A percentile compares a stretch with the other conserved stretches of the same genome.
Evolutionary conservation across 2,329 filamentous ascomycete species (phyloP).

Genomic region (Aspergillus quadrilineatus): DNA sequence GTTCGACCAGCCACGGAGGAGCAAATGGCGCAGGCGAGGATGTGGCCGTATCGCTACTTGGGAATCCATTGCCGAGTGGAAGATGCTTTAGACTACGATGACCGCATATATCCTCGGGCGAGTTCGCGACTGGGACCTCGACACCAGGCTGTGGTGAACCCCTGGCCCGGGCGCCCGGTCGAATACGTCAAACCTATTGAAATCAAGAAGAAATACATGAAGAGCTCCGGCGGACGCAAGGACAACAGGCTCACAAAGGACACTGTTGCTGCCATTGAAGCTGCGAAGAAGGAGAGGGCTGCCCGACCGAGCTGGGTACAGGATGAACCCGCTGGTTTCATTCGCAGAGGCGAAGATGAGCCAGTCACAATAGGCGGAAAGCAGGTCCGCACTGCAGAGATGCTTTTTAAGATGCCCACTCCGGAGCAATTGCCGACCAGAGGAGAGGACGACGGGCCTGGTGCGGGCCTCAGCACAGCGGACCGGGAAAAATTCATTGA

Average conservation of each 20-base stretch:
- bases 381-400: slow-evolving; percentile 69
- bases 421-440: slow-evolving; percentile 48
- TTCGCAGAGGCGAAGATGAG: slow-evolving; percentile 78
- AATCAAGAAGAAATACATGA: slow-evolving; percentile 72
- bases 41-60: slow-evolving; percentile 95
- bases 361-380: slow-evolving; percentile 62
- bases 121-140: slow-evolving; percentile 88
- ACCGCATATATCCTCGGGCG: slow-evolving; percentile 93
- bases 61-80: slow-evolving; percentile 94
- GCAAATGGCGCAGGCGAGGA: slow-evolving; percentile 85
- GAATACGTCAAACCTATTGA: slow-evolving; percentile 86
- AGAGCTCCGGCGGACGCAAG: slow-evolving; percentile 65
- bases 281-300: slow-evolving; percentile 74
- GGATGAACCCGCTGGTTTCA: slow-evolving; percentile 84
- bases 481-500: slow-evolving; percentile 63
- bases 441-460: slow-evolving; percentile 43
- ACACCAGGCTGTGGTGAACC: slow-evolving; percentile 80
- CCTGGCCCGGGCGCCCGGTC: slow-evolving; percentile 86
- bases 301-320: slow-evolving; percentile 90
- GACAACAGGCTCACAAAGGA: slow-evolving; percentile 78
- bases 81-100: slow-evolving; percentile 94
- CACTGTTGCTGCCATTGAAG: slow-evolving; percentile 72
- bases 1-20: slow-evolving; percentile 69
- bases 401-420: slow-evolving; percentile 75
- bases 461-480: slow-evolving; percentile 34